Base-by-base conservation (phyloP, 768 basidiomycete genomes). In the Steccherinum ochraceum region DNA sequence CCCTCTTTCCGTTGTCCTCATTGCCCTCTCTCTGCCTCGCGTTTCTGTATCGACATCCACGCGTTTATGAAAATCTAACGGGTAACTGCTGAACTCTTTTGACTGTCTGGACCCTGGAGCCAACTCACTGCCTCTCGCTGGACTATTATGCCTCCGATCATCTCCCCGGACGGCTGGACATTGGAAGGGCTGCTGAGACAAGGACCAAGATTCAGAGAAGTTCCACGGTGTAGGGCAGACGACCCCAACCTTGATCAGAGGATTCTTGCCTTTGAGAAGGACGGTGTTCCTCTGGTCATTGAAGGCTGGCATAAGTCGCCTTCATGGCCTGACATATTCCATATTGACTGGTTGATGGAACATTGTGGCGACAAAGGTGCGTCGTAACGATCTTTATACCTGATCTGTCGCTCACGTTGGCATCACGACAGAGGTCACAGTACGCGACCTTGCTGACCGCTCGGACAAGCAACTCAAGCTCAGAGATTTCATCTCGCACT, bases 271-370 rank as follows among this genome's bases (percentile, higher is more conserved):
- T 73, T 78, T 43, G 85, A 89, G 44, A 45, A 54, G 3, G 54
- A 60, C 13, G 86, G 86, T 1, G 53, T 65, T 12, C 89, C 89
- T 0, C 57, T 89, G 46, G 76, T 92, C 23, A 74, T 93, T 13
- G 69, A 79, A 51, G 78, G 76, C 12, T 80, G 79, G 65, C 78
- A 89, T 48, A 64, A 75, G 46, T 73, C 76, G 42, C 56, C 67
- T 0, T 53, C 61, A 2, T 92, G 90, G 89, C 74, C 76, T 3
- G 57, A 59, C 16, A 56, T 79, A 40, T 86, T 90, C 60, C 74
- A 67, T 24, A 55, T 80, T 1, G 78, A 83, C 12, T 79, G 79
- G 73, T 70, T 90, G 12, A 52, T 59, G 13, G 53, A 62, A 18
- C 53, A 79, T 50, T 40, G 47, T 16, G 56, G 52, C 7, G 47